These are phyloP conservation scores for Osmanthus fragrans DNA, from an alignment of 257 asterid genomes.

Conservation along the genomic window DNA sequence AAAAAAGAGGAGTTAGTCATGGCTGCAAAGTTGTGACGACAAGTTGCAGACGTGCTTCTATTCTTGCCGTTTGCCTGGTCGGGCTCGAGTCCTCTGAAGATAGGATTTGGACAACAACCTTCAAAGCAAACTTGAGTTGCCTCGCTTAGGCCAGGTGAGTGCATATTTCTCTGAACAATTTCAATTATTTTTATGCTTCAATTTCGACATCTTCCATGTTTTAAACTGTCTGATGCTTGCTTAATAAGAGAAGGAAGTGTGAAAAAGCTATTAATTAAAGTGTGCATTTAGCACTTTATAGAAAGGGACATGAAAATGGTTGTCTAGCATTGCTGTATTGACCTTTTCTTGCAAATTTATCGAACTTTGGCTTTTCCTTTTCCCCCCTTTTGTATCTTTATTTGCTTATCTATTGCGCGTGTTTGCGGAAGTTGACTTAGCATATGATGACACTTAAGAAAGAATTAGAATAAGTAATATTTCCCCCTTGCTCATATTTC, in stretches of 20 bases:
- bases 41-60: constrained; percentile 56
- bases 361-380: constrained; percentile 28
- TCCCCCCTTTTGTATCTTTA: constrained; percentile 11
- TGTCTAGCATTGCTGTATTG: constrained; percentile 33
- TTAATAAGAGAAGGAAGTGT: constrained; percentile 40
- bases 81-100: constrained; percentile 25
- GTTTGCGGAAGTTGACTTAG: constrained; percentile 43
- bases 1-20: constrained; percentile 57
- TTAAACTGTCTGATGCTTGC: constrained; percentile 43
- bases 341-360: constrained; percentile 40
- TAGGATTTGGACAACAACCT: constrained; percentile 62
- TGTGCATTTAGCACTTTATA: constrained; percentile 31
- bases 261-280: constrained; percentile 17
- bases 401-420: constrained; percentile 21
- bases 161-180: constrained; percentile 27
- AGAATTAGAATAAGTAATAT: neutral
- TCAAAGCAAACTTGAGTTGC: constrained; percentile 42
- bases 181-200: neutral
- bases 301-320: constrained; percentile 48
- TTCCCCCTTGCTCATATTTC: neutral
- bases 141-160: constrained; percentile 47
- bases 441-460: constrained; percentile 3
- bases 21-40: constrained; percentile 57
- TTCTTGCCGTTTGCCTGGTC: constrained; percentile 26
- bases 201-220: constrained; percentile 17